A percentile compares a stretch with the other conserved stretches of the same genome.
phyloP scores from a whole-genome alignment of 768 basidiomycete species.

The Suillus sp. region DNA sequence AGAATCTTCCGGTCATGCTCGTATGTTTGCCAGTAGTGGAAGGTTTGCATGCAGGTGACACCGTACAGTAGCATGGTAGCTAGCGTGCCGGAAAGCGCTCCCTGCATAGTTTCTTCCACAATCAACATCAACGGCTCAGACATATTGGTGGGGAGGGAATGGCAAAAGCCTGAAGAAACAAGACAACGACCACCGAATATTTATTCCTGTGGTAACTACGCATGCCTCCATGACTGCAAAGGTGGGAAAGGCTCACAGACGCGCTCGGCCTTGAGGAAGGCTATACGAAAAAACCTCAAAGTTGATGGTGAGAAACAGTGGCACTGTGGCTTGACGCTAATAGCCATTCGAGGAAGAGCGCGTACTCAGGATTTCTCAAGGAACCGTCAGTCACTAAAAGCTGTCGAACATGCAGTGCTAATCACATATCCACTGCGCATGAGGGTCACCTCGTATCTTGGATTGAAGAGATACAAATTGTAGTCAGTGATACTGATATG shows the following conservation, averaged over 20 bases:
- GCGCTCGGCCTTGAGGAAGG: too few species aligned
- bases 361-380: neutral
- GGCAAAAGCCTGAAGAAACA: neutral
- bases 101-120: conserved; percentile 16
- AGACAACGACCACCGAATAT: neutral
- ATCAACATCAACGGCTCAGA: neutral
- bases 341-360: too few species aligned
- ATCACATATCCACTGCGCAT: neutral
- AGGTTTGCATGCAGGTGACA: conserved; percentile 22
- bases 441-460: too few species aligned
- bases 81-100: conserved; percentile 17
- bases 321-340: neutral
- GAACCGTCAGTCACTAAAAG: too few species aligned
- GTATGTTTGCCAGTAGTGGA: conserved; percentile 16
- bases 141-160: conserved; percentile 8
- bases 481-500: too few species aligned
- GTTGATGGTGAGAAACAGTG: neutral
- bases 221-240: too few species aligned
- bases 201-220: neutral
- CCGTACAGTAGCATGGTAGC: conserved; percentile 17
- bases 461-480: too few species aligned
- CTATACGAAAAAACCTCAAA: too few species aligned
- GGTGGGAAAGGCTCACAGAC: neutral
- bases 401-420: too few species aligned
- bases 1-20: conserved; percentile 11